These are phyloP conservation scores for Plasmodium vinckei DNA, from an alignment of 169 alveolate genomes.

Conservation along the genomic window DNA sequence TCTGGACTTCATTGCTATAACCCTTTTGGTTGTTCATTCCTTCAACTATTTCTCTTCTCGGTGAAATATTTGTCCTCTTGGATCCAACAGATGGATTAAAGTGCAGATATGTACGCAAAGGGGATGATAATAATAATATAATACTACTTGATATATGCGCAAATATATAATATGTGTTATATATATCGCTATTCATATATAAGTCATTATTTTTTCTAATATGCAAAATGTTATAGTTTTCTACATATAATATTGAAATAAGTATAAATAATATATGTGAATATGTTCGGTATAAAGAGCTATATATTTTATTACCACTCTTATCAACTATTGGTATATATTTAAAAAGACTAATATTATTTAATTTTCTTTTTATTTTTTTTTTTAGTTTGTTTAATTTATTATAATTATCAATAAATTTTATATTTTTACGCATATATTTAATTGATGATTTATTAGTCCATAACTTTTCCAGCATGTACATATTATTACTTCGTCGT, in stretches of 20 bases:
- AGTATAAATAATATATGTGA: slow-evolving; percentile 57
- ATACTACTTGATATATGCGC: slow-evolving; percentile 59
- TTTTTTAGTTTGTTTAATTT: slow-evolving; percentile 50
- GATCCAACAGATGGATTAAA: slow-evolving; percentile 16
- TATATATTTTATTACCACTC: slow-evolving; percentile 40
- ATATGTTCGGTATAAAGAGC: slow-evolving; percentile 26
- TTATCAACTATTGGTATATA: slow-evolving; percentile 28
- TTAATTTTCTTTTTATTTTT: slow-evolving; percentile 27
- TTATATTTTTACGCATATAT: not conserved
- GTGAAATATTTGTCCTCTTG: not conserved
- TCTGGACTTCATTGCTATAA: not conserved
- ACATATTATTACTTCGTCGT: not conserved
- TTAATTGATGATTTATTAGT: not conserved
- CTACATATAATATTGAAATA: slow-evolving; percentile 56
- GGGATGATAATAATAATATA: slow-evolving; percentile 61
- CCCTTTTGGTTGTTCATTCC: not conserved
- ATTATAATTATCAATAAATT: slow-evolving; percentile 18
- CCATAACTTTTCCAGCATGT: not conserved
- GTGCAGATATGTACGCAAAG: slow-evolving; percentile 24
- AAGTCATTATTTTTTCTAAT: slow-evolving; percentile 41
- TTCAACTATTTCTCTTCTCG: not conserved
- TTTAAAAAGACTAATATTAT: slow-evolving; percentile 35
- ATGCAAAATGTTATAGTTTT: slow-evolving; percentile 72
- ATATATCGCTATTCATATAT: slow-evolving; percentile 55
- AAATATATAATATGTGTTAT: slow-evolving; percentile 60